These are phyloP conservation scores for Teratosphaeriaceae sp. DNA, from an alignment of 2,329 filamentous ascomycete species.

Conservation along the genomic window DNA sequence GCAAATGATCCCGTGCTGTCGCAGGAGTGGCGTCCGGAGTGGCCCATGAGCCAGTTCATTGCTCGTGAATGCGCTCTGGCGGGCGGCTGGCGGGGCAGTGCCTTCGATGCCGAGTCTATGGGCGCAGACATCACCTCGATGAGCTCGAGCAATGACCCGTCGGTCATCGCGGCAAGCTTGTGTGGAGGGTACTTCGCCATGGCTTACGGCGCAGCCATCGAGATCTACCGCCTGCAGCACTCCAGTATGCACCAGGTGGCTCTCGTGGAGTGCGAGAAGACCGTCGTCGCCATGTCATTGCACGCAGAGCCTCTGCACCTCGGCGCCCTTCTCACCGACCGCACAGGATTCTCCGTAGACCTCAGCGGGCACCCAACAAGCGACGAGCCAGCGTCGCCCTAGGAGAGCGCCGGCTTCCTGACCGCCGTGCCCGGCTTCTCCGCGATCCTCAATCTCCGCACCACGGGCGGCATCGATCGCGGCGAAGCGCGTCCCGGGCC, in stretches of 20 bases:
- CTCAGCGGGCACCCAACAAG: background rate
- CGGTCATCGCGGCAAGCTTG: background rate
- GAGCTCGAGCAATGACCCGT: background rate
- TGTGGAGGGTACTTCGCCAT: conserved; percentile 2
- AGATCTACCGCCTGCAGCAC: conserved; percentile 1
- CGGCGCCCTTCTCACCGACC: background rate
- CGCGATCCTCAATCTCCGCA: background rate
- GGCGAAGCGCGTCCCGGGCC: background rate
- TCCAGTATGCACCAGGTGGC: background rate
- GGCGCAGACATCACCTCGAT: background rate
- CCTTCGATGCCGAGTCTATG: background rate
- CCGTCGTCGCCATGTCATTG: background rate
- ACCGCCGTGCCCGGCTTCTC: background rate
- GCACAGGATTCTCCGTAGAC: conserved; percentile 3
- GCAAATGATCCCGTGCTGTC: background rate
- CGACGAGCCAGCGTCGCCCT: background rate
- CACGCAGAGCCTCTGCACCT: background rate
- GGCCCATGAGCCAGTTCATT: conserved; percentile 4
- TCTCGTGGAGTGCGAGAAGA: background rate
- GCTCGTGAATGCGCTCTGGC: conserved; percentile 3
- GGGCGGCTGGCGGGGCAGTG: background rate
- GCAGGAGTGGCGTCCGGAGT: background rate
- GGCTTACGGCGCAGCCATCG: background rate
- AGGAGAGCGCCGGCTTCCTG: conserved; percentile 1
- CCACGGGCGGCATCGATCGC: background rate